Base-by-base conservation (phyloP, 345 rosid genomes). In the Aquilaria yunnanensis region DNA sequence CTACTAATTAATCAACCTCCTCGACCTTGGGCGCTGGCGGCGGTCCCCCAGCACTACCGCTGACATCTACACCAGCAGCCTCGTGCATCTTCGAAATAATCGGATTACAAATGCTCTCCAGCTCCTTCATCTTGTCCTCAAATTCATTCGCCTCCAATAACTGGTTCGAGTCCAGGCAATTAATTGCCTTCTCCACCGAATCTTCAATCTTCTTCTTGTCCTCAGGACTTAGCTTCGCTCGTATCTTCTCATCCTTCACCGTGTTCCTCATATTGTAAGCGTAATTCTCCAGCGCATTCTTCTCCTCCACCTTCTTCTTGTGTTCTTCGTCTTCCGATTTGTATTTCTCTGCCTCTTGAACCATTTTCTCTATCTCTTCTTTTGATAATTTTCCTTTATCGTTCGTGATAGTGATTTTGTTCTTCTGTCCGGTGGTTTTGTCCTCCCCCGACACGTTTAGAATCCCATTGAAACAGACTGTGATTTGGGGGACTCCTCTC, bases 201-300 rank as follows among this genome's bases (percentile, higher is more conserved):
- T 80, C 87, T 64, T 85, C 90, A 0, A 85, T 82, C 69, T 80
- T 85, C 85, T 82, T 82, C 76, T 85, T 85, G 60, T 84, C 90
- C 0, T 58, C 81, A 1, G 83, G 52, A 0, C 74, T 61, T 0
- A 84, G 87, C 72, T 84, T 77, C 1, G 79, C 75, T 2, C 77
- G 73, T 0, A 84, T 81, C 70, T 81, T 82, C 55, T 81, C 87
- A 30, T 84, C 90, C 63, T 74, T 84, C 2, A 82, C 61, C 0
- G 90, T 84, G 77, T 79, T 84, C 67, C 87, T 79, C 86, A 81
- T 83, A 74, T 79, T 79, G 69, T 79, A 79, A 10, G 79, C 66
- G 9, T 63, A 70, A 51, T 23, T 77, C 78, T 81, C 88, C 49
- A 83, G 46, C 0, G 81, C 77, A 48, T 84, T 84, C 80, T 82